Evolutionary conservation across 2,329 filamentous ascomycete species (phyloP).

Genomic region (Ophiostoma fasciatum): DNA sequence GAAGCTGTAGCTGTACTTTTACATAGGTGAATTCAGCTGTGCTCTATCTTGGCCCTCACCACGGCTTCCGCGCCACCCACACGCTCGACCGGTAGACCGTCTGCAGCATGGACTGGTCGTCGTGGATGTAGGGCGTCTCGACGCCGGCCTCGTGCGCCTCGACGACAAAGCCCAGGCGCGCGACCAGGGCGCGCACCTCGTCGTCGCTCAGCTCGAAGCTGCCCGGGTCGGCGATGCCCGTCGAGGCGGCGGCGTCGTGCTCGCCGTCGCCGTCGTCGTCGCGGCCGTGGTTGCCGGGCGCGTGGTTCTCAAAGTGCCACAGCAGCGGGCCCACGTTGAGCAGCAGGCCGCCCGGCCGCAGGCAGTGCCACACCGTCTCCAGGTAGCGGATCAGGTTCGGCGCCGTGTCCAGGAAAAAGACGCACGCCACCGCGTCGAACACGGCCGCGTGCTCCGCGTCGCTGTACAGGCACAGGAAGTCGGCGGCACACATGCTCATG

Average conservation of each 20-base stretch:
- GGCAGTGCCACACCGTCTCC: slow-evolving; percentile 63
- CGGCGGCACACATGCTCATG: slow-evolving; percentile 88
- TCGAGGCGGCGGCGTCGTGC: slow-evolving; percentile 31
- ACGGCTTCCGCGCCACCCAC: slow-evolving; percentile 70
- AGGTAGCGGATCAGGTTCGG: slow-evolving; percentile 87
- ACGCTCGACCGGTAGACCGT: slow-evolving; percentile 66
- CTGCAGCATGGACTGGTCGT: slow-evolving; percentile 71
- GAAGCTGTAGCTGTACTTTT: slow-evolving; percentile 25
- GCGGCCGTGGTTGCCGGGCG: slow-evolving; percentile 40
- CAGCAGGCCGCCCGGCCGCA: slow-evolving; percentile 65
- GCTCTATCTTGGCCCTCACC: slow-evolving; percentile 2
- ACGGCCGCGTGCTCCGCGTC: slow-evolving; percentile 40
- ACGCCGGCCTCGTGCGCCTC: slow-evolving; percentile 44
- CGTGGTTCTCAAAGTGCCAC: slow-evolving; percentile 85
- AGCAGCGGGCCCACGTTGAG: slow-evolving; percentile 82
- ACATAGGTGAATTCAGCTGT: slow-evolving; percentile 1
- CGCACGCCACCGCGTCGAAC: slow-evolving; percentile 74
- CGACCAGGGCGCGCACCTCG: slow-evolving; percentile 66
- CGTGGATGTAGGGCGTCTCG: slow-evolving; percentile 77
- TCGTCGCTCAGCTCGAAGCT: slow-evolving; percentile 83
- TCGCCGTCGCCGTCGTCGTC: slow-evolving; percentile 36
- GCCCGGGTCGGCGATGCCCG: slow-evolving; percentile 75
- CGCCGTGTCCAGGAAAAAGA: slow-evolving; percentile 96
- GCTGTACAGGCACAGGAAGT: slow-evolving; percentile 79
- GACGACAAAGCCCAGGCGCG: slow-evolving; percentile 62